phyloP scores from a whole-genome alignment of 352 stramenopile species.

The Globisporangium heterothallicum region DNA sequence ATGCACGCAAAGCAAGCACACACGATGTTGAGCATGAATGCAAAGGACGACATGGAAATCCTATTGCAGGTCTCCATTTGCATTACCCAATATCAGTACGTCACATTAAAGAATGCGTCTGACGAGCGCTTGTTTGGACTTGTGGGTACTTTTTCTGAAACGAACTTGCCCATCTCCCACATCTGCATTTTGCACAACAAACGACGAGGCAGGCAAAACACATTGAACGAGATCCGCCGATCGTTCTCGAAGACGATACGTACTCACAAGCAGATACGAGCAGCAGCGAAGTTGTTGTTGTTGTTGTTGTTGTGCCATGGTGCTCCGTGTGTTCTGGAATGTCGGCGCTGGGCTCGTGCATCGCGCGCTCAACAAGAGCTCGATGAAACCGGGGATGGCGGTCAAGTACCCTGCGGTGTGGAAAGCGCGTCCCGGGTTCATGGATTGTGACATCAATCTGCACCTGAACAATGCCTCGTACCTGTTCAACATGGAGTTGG shows the following conservation, averaged over 20 bases:
- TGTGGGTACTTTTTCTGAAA: too few relatives aligned
- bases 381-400: conserved; percentile 40
- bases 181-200: too few relatives aligned
- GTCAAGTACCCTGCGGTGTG: conserved; percentile 65
- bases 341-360: conserved; percentile 44
- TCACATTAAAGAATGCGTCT: neutral
- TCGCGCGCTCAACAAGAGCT: conserved; percentile 48
- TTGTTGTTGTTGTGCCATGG: too few relatives aligned
- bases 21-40: neutral
- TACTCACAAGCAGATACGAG: too few relatives aligned
- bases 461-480: conserved; percentile 86
- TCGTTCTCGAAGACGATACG: too few relatives aligned
- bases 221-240: too few relatives aligned
- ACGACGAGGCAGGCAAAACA: too few relatives aligned
- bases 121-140: too few relatives aligned
- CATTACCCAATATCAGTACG: neutral
- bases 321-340: conserved; percentile 71
- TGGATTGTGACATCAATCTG: conserved; percentile 81
- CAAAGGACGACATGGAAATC: neutral
- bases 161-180: too few relatives aligned
- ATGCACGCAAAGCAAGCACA: too few relatives aligned
- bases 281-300: too few relatives aligned
- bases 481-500: conserved; percentile 81
- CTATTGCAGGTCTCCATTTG: neutral
- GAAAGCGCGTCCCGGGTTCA: conserved; percentile 49